A percentile compares a stretch with the other conserved stretches of the same genome.
Evolutionary conservation across 169 alveolate species (phyloP).

Genomic region (Besnoitia besnoiti): DNA sequence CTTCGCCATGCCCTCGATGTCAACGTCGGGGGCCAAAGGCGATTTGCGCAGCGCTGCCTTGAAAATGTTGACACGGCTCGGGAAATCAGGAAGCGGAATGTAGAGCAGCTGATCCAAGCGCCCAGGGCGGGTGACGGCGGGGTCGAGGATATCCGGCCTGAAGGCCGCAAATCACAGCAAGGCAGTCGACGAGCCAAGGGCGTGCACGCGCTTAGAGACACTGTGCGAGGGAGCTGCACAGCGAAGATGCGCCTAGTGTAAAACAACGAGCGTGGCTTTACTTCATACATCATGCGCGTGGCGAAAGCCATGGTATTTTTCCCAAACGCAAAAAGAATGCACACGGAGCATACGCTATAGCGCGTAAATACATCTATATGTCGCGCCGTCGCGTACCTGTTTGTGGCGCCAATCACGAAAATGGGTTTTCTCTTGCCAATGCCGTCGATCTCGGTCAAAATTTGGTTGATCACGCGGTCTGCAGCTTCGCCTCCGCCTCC

Average conservation of each 20-base stretch:
- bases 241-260: too few relatives aligned
- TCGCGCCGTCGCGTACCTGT: slow-evolving; percentile 86
- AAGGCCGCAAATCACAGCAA: too few relatives aligned
- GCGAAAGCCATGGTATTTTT: too few relatives aligned
- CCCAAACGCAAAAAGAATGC: too few relatives aligned
- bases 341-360: too few relatives aligned
- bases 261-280: too few relatives aligned
- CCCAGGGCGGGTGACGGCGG: slow-evolving; percentile 98
- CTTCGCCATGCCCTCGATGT: slow-evolving; percentile 91
- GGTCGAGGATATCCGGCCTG: slow-evolving; percentile 98
- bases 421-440: slow-evolving; percentile 70
- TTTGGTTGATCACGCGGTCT: slow-evolving; percentile 91
- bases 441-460: slow-evolving; percentile 99
- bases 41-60: slow-evolving; percentile 92
- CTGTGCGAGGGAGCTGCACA: too few relatives aligned
- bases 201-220: too few relatives aligned
- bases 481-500: slow-evolving; percentile 63
- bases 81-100: slow-evolving; percentile 98
- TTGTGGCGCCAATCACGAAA: slow-evolving; percentile 96
- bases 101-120: slow-evolving; percentile 97
- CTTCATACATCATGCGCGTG: too few relatives aligned
- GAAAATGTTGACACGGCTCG: slow-evolving; percentile 94
- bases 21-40: slow-evolving; percentile 81
- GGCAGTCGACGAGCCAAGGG: too few relatives aligned
- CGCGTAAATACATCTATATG: too few relatives aligned